phyloP scores from a whole-genome alignment of 495 filamentous ascomycete genomes.

The Hypoxylon intermedium region DNA sequence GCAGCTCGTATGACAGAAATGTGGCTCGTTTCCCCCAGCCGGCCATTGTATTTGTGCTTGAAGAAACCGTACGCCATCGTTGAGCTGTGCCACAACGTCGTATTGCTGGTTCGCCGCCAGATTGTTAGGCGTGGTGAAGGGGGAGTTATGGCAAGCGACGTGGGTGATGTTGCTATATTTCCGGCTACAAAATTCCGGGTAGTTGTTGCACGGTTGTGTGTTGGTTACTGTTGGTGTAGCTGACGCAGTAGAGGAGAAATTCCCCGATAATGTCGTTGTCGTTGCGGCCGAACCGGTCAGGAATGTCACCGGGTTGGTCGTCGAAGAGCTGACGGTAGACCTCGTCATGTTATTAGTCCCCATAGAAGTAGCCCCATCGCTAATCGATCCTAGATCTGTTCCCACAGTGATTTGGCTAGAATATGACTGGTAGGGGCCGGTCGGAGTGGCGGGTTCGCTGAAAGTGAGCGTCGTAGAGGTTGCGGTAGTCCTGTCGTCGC shows the following conservation, averaged over 20 bases:
- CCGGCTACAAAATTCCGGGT: slow-evolving; percentile 80
- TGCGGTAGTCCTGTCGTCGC: slow-evolving; percentile 44
- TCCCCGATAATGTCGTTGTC: slow-evolving; percentile 39
- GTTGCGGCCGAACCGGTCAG: slow-evolving; percentile 49
- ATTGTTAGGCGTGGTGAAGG: slow-evolving; percentile 75
- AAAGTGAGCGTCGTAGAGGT: slow-evolving; percentile 42
- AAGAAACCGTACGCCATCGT: slow-evolving; percentile 90
- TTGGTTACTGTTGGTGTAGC: slow-evolving; percentile 61
- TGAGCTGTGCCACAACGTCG: slow-evolving; percentile 73
- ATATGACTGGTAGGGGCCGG: slow-evolving; percentile 48
- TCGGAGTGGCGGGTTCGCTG: slow-evolving; percentile 37
- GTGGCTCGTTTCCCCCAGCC: slow-evolving; percentile 55
- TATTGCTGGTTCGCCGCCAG: slow-evolving; percentile 79
- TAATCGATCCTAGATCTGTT: slow-evolving; percentile 29
- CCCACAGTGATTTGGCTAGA: slow-evolving; percentile 47
- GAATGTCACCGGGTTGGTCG: slow-evolving; percentile 47
- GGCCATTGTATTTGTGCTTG: slow-evolving; percentile 76
- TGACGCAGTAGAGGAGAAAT: slow-evolving; percentile 47
- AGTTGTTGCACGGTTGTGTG: slow-evolving; percentile 83
- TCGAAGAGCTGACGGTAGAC: slow-evolving; percentile 32
- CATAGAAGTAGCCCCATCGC: slow-evolving; percentile 30
- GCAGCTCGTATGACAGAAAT: slow-evolving; percentile 79
- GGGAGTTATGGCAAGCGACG: slow-evolving; percentile 85
- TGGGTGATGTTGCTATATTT: slow-evolving; percentile 90
- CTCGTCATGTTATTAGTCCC: slow-evolving; percentile 54